Evolutionary conservation across 2,329 filamentous ascomycete species (phyloP), one percentile per base, ranked within the genome.

Genomic region (Graphilbum sp.): DNA sequence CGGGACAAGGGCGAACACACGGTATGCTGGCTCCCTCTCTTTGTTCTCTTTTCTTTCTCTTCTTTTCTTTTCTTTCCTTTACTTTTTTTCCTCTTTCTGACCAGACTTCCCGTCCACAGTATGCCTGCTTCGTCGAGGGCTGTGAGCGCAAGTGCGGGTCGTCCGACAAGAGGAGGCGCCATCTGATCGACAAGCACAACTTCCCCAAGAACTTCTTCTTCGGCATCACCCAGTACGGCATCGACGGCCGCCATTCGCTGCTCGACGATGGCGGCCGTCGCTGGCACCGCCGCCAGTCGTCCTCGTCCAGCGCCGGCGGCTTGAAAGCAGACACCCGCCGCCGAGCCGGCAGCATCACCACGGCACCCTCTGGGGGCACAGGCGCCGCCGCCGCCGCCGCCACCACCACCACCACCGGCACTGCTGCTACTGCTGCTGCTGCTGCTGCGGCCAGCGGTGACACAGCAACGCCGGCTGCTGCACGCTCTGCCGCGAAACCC

Each of bases 101-200:
- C 23, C 38, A 17, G n/a, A n/a, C n/a, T n/a, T n/a, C n/a, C n/a
- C n/a, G n/a, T 0, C 3, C 3, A 0, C 12, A 90, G 75, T 95
- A 80, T 57, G 76, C 74, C 5, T 98, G 90, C 60, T 92, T 96
- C 50, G 76, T 95, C 7, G 81, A 94, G 52, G 77, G 69, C 35
- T 98, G 90, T 56, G 83, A 90, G 42, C 73, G 81, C 46, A 77
- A 85, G 53, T 95, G 87, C 59, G 75, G 72, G 39, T 86, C 82
- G 4, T 76, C 80, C 23, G 76, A 83, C 50, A 96, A 94, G 58
- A 73, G 90, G 33, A 71, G 83, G 25, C 73, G 84, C 54, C 88
- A 98, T 62, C 66, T 94, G 46, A 84, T 94, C 47, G 87, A 94
- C 63, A 95, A 94, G 60, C 90, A 98, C 57, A 70, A 79, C 60